phyloP scores from a whole-genome alignment of 805 yeast genomes.

The Ogataea dorogensis region DNA sequence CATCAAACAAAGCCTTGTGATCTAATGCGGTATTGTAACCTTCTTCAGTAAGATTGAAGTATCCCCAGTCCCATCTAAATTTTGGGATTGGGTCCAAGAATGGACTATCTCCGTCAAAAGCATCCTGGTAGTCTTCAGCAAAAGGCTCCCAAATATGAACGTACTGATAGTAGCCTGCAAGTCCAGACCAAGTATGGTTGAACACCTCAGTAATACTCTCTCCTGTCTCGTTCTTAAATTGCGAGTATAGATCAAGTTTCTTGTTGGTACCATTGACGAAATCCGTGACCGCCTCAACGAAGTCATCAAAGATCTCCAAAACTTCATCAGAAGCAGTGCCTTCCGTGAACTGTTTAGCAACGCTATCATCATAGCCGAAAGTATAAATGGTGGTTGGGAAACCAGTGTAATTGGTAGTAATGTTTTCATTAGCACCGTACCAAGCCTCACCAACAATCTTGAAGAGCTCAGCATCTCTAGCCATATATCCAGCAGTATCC shows the following conservation, averaged over 20 bases:
- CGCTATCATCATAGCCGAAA: constrained; percentile 6
- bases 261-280: constrained; percentile 12
- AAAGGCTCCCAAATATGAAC: constrained; percentile 16
- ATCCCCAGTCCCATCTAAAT: constrained; percentile 16
- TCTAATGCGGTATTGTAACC: constrained; percentile 13
- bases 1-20: constrained; percentile 11
- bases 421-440: constrained; percentile 13
- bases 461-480: constrained; percentile 13
- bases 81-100: constrained; percentile 16
- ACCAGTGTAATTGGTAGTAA: constrained; percentile 7
- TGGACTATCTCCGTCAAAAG: constrained; percentile 11
- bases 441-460: constrained; percentile 13
- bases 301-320: constrained; percentile 8
- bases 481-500: constrained; percentile 15
- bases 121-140: constrained; percentile 7
- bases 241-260: constrained; percentile 5
- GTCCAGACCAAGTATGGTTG: constrained; percentile 15
- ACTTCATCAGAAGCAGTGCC: constrained; percentile 6
- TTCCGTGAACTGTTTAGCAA: constrained; percentile 4
- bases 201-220: constrained; percentile 7
- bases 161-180: constrained; percentile 13
- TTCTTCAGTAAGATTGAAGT: constrained; percentile 12
- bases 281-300: constrained; percentile 11
- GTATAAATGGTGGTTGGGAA: constrained; percentile 15
- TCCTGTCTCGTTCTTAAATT: constrained; percentile 11